Base-by-base conservation (phyloP, 2,329 filamentous ascomycete species). In the Clonostachys byssicola region DNA sequence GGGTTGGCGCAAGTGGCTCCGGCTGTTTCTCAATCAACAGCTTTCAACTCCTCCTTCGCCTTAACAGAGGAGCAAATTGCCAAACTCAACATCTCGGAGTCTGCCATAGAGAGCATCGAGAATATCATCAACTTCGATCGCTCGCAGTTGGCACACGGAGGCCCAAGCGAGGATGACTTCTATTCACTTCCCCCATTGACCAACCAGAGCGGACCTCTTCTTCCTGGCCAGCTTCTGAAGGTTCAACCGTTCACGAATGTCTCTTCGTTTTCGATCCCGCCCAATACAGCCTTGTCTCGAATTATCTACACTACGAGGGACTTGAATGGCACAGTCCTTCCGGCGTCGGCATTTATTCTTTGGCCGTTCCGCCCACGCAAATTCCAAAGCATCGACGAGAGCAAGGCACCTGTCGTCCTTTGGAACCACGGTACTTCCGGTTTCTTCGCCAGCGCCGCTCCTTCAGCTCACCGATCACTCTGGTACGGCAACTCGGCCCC, bases 391-490 rank as follows among this genome's bases (percentile, higher is more conserved):
- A 10, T 6, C 42, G 40, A n/a, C 12, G 13, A 34, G 6, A 39
- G n/a, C 3, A 39, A 39, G 17, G 52, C 51, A 0, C 62, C 62
- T 0, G 52, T 63, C 6, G 59, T 74, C 2, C 55, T 67, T 9
- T 75, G 70, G 70, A 58, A 65, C 0, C 72, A 75, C 49, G 72
- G 72, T 2, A 74, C 72, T 2, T 66, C 65, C 4, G 73, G 71
- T 0, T 60, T 65, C 44, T 67, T 64, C 18, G 54, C 60, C 4
- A 54, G 63, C 5, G 57, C 56, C 10, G 66, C 64, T 0, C 72
- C 73, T 3, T 72, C 68, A 1, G 54, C 67, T 12, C 56, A 66
- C 34, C 65, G 67, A 5, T 56, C 51, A 5, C 63, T 75, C 1
- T 67, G 61, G 53, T 72, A 74, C 46, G 63, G 64, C n/a, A 58